These are phyloP conservation scores for Berberis thunbergii DNA, from an alignment of 164 flowering plant species.

Conservation along the genomic window DNA sequence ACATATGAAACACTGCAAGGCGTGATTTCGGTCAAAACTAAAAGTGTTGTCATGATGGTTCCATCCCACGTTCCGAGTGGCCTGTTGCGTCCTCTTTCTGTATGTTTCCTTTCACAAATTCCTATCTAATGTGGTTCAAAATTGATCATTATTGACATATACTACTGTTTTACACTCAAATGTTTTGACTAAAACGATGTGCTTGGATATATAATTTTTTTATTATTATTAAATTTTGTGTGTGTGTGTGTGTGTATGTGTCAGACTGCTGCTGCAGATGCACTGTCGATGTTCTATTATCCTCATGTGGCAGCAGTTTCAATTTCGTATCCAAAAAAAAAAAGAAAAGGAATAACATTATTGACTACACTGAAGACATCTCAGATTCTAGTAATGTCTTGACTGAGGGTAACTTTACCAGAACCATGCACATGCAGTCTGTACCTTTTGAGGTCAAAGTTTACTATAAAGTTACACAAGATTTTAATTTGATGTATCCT, in stretches of 20 bases:
- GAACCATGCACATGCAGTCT: no score
- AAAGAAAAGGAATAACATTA: no score
- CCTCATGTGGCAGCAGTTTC: slow-evolving; percentile 96
- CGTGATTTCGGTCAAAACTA: slow-evolving; percentile 42
- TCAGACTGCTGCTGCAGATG: slow-evolving; percentile 77
- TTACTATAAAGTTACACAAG: no score
- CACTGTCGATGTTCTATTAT: slow-evolving; percentile 72
- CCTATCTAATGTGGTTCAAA: neutral
- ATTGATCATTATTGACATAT: neutral
- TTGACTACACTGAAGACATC: no score
- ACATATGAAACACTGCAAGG: slow-evolving; percentile 90
- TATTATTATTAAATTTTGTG: no score
- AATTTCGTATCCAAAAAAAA: slow-evolving; percentile 54
- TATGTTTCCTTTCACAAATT: slow-evolving; percentile 30
- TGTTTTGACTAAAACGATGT: no score
- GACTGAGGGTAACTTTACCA: no score
- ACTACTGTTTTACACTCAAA: neutral
- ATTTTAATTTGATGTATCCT: no score
- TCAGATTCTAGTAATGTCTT: no score
- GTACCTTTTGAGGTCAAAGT: no score
- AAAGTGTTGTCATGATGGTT: slow-evolving; percentile 71
- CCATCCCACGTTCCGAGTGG: slow-evolving; percentile 77
- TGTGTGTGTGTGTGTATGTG: no score
- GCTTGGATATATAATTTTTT: no score
- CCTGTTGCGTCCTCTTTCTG: slow-evolving; percentile 76